Conservation (phyloP, 2,329 filamentous ascomycete genomes). For the Coniochaeta hoffmannii region DNA sequence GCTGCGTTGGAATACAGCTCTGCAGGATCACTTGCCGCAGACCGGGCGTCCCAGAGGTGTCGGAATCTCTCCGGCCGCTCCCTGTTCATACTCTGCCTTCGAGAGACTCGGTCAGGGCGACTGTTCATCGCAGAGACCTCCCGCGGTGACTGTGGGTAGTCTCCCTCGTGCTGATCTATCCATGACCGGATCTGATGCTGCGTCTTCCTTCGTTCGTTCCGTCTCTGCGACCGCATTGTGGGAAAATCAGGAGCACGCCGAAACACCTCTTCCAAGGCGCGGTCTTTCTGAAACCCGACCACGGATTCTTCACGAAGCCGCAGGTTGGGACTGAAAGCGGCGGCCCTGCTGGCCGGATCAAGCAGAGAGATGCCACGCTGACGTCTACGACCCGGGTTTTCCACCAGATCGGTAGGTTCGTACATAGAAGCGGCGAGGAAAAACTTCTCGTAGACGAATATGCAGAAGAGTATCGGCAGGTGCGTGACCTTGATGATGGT, state of each 20-base stretch:
- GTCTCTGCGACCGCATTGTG: conserved; percentile 50
- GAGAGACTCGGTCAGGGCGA: conserved; percentile 38
- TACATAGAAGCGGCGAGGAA: conserved; percentile 70
- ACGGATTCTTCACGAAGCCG: conserved; percentile 80
- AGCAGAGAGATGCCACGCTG: conserved; percentile 47
- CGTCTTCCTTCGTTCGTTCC: conserved; percentile 62
- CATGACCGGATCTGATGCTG: conserved; percentile 79
- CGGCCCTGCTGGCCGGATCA: conserved; percentile 46
- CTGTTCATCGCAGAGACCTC: conserved; percentile 44
- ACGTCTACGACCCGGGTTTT: conserved; percentile 51
- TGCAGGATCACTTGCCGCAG: conserved; percentile 56
- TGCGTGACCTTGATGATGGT: conserved; percentile 87
- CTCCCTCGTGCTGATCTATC: conserved; percentile 65
- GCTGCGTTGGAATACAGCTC: conserved; percentile 46
- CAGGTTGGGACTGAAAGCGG: conserved; percentile 65
- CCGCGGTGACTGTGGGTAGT: conserved; percentile 30
- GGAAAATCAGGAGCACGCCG: conserved; percentile 61
- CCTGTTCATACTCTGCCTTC: conserved; percentile 44
- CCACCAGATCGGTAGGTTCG: conserved; percentile 80
- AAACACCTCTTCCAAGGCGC: conserved; percentile 87
- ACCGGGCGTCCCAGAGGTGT: conserved; percentile 48
- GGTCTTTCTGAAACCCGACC: conserved; percentile 82
- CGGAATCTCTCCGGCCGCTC: conserved; percentile 40
- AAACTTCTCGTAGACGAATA: conserved; percentile 80
- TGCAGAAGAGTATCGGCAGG: conserved; percentile 76